Evolutionary conservation across 78 protist species (phyloP), one percentile per base, ranked within the genome.

Genomic region (Tieghemostelium lacteum): DNA sequence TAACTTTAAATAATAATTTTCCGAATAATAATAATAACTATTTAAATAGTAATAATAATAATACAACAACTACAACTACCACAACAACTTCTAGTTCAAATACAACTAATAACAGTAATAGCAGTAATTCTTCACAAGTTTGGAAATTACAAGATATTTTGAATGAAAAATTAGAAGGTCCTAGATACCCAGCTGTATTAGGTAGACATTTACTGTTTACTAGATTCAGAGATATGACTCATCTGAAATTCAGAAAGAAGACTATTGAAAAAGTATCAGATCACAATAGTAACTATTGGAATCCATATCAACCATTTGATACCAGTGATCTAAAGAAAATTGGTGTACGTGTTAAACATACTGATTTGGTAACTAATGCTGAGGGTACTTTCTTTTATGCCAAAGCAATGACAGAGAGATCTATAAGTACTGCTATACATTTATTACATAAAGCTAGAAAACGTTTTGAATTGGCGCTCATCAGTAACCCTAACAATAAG

Each of bases 301-400:
- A 77, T 64, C 63, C 71, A 19, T 77, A 77, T 64, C 57, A 78
- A 39, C 88, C 88, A 66, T 83, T 83, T 31, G 75, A 83, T 45
- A 83, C 74, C 1, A 54, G 70, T 54, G 93, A 86, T 67, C 26
- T 86, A 29, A 75, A 86, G 28, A 75, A 86, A 24, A 86, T 86
- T 86, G 75, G 93, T 86, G 93, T 75, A 31, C 78, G 93, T 61
- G 93, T 86, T 24, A 86, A 86, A 54, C 93, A 86, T 42, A 86
- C 86, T 0, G 86, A 86, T 67, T 71, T 86, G 26, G 86, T 86
- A 14, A 75, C 93, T 31, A 74, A 86, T 57, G 93, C 93, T 6
- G 87, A 86, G 49, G 93, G 93, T 24, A 75, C 86, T 31, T 86
- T 86, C 83, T 86, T 75, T 50, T 75, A 86, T 61, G 86, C 86